Evolutionary conservation across 495 filamentous ascomycete species (phyloP), one percentile per base, ranked within the genome.

Genomic region (Aspergillus baeticus): DNA sequence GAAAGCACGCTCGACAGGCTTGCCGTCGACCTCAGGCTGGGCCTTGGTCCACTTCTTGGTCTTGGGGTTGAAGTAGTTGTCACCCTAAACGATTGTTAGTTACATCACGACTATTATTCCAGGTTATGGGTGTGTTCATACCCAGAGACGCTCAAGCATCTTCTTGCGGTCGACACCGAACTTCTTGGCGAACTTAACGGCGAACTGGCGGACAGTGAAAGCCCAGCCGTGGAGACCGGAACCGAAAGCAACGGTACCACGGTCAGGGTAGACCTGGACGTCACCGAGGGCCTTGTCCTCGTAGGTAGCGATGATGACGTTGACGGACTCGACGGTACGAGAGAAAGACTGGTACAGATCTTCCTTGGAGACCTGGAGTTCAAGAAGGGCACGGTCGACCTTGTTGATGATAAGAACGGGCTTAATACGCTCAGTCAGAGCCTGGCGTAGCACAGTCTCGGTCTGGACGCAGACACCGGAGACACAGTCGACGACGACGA

Each of bases 111-210:
- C n/a, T 7, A 18, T 35, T 1, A 3, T 7, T 21, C 17, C n/a
- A 22, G 38, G 14, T 33, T 13, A 3, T 11, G 13, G 2, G 8
- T 7, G 17, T 14, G 7, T 56, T 69, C 84, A 77, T 78, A 92
- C 90, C 94, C 94, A 98, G 67, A 98, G 89, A 85, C 95, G 92
- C 81, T 96, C 91, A 86, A 98, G 96, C 95, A 98, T 96, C 91
- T 98, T 98, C 78, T 83, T 85, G 77, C 89, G 90, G 84, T 98
- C 95, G 68, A 98, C 95, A 87, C 94, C 94, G 70, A 98, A 98
- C 79, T 98, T 98, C 90, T 97, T 97, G 73, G 94, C 89, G 80
- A 98, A 98, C 71, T 87, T 87, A 68, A 85, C 80, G 64, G 94
- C 94, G 78, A 99, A 99, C 76, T 99, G 95, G 65, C 94, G 90